Evolutionary conservation across 306 rosid genomes (phyloP), one percentile per base, ranked within the genome.

Genomic region (Begonia peltatifolia): DNA sequence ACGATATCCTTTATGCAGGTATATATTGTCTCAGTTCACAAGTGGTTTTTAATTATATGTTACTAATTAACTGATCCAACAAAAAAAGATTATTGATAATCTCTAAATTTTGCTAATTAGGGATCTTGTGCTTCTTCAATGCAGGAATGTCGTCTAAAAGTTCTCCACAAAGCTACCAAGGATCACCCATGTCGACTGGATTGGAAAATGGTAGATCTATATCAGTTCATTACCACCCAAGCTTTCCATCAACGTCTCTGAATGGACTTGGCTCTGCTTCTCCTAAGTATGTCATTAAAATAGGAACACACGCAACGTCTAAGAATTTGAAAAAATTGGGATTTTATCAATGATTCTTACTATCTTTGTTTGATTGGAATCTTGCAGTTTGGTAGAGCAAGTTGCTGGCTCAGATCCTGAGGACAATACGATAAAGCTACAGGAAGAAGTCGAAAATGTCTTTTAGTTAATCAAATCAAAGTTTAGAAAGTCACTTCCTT

Each of bases 81-180:
- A 30, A 30, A 7, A 30, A 6, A 44, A 10, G 14, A 4, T 44
- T 44, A 0, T n/a, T 44, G n/a, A 44, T 44, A 2, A 10, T 10
- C 6, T 4, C 11, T 44, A 10, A 44, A 11, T 44, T 10, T 10
- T 10, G 48, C 48, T 44, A 44, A 10, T 11, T 44, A 10, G 12
- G 48, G 48, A 44, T 44, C 14, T 44, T 44, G 48, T 11, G 4
- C 10, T 42, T 44, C 14, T 44, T 44, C n/a, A 62, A 25, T 67
- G 64, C 78, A 87, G 95, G 89, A 63, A 71, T 83, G 70, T 80
- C 84, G 3, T 74, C 86, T 59, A 76, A 61, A 47, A 65, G 67
- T 59, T 63, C 86, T 43, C 57, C 63, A 42, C 43, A 50, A 50
- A 70, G 53, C 54, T 69, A 82, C 62, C 78, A 74, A 43, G 88